phyloP scores from a whole-genome alignment of 23 red algal species.

The Gracilaria domingensis region DNA sequence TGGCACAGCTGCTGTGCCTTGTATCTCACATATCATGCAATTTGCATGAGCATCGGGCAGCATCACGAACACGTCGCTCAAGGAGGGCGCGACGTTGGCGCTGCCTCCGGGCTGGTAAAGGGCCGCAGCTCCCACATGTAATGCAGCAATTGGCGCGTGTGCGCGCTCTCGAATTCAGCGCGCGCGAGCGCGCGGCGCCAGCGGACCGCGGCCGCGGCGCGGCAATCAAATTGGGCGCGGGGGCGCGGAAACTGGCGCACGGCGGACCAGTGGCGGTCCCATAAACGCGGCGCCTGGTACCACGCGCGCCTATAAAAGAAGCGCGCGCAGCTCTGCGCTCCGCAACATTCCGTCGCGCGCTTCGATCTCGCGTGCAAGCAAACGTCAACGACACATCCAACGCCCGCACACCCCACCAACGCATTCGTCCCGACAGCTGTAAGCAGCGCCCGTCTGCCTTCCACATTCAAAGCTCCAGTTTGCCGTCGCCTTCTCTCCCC shows the following conservation, averaged over 20 bases:
- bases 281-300: background rate
- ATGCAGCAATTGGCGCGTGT: background rate
- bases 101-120: no score
- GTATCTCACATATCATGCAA: no score
- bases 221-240: conserved; percentile 15
- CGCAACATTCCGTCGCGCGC: background rate
- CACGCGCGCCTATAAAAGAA: conserved; percentile 30
- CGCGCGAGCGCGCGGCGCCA: background rate
- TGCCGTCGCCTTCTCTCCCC: background rate
- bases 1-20: no score
- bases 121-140: background rate
- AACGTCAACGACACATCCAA: background rate
- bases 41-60: no score
- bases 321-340: background rate
- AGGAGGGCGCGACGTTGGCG: no score
- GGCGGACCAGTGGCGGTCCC: background rate
- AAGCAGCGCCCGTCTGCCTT: background rate
- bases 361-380: conserved; percentile 7
- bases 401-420: background rate
- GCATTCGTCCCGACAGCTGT: conserved; percentile 5
- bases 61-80: no score
- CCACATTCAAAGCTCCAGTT: background rate
- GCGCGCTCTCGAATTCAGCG: background rate
- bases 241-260: background rate
- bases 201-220: background rate